Evolutionary conservation across 257 asterid genomes (phyloP), one percentile per base, ranked within the genome.

Genomic region (Solanum pimpinellifolium): DNA sequence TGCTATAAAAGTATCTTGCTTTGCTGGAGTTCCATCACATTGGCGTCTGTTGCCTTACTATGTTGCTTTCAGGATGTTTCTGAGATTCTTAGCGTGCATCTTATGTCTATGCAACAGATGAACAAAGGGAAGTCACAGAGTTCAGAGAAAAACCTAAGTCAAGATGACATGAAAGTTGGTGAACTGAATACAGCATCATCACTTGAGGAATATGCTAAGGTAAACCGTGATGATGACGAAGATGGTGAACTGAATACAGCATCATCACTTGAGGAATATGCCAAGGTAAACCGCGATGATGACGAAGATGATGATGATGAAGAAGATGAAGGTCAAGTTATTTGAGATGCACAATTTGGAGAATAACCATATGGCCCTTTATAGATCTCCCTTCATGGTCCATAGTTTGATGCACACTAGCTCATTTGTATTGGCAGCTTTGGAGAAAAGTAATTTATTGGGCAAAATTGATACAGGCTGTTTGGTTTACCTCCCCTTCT

Each of bases 41-140:
- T 84, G 87, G 5, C 16, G 76, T 66, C 29, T 60, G 73, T 65
- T 27, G 66, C 60, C 16, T 62, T 44, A 29, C 69, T 25, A 42
- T 65, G 81, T 39, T 90, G 70, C 80, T 73, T 35, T 78, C 21
- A 29, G 56, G n/a, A 81, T n/a, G 86, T 59, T 83, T 65, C 83
- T 85, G 86, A 66, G 52, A 52, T 89, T 86, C 18, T n/a, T 46
- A 87, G 33, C 76, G 77, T 76, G 85, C 16, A 56, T 78, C 70
- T 88, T 21, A 42, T 89, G 87, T 84, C 37, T 29, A 9, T 86
- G 31, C 76, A 69, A 85, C 96, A 96, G 99, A 94, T 96, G 98
- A 90, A 93, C 92, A 94, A 94, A 92, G 98, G 92, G 75, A 94
- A 95, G 85, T 80, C 95, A 39, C 89, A 83, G 7, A 70, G 90